Conservation (phyloP, 2,329 filamentous ascomycete species). For the Colletotrichum lindemuthianum region DNA sequence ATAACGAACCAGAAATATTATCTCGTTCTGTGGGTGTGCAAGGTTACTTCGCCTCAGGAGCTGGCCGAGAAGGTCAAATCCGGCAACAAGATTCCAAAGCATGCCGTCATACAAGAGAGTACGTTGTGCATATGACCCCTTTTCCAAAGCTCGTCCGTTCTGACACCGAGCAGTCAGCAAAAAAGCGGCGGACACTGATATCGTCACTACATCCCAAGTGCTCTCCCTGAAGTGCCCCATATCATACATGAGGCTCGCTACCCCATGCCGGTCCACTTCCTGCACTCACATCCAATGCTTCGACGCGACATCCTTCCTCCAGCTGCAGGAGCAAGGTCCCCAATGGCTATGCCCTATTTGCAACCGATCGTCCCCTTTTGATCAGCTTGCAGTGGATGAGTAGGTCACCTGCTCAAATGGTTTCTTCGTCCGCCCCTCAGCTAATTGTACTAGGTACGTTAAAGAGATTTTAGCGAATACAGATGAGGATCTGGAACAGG, state of each 20-base stretch:
- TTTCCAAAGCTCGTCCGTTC: constrained; percentile 37
- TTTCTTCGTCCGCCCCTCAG: no score
- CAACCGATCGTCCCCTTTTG: constrained; percentile 83
- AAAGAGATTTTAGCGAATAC: constrained; percentile 85
- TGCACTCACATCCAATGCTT: constrained; percentile 96
- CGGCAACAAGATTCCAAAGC: constrained; percentile 79
- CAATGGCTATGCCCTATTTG: constrained; percentile 98
- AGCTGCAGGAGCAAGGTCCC: constrained; percentile 94
- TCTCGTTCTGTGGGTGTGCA: constrained; percentile 79
- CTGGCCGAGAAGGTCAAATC: constrained; percentile 75
- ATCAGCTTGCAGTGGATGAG: constrained; percentile 87
- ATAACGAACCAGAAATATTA: constrained; percentile 71
- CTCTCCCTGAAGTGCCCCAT: constrained; percentile 94
- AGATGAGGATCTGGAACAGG: constrained; percentile 77
- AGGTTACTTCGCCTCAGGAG: constrained; percentile 74
- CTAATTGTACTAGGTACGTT: constrained; percentile 69
- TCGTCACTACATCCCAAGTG: constrained; percentile 86
- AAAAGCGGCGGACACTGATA: constrained; percentile 86
- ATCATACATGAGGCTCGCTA: constrained; percentile 82
- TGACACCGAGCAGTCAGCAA: constrained; percentile 69
- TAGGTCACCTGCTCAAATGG: constrained; percentile 54
- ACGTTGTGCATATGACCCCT: constrained; percentile 47
- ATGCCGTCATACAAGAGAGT: constrained; percentile 87
- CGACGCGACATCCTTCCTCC: constrained; percentile 90
- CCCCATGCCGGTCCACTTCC: constrained; percentile 80